Base-by-base conservation (phyloP, 208 protist genomes). In the Leishmania gerbilli region DNA sequence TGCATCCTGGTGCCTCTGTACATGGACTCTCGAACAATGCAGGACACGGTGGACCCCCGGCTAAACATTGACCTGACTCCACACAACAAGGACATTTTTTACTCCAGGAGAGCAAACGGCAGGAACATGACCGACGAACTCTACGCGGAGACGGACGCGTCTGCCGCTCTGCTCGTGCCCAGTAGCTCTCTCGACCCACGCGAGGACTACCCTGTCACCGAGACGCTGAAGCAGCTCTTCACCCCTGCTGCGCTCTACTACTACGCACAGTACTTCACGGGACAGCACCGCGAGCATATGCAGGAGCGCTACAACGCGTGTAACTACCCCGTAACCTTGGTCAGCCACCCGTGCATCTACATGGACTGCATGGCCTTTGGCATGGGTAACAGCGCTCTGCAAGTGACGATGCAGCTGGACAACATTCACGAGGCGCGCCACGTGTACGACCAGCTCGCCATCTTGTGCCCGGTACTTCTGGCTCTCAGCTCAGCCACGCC, bases 311-410 rank as follows among this genome's bases (percentile, higher is more conserved):
- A 96, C 87, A 86, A 96, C 77, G 91, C 91, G 19, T 96, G 92
- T 81, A 91, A 88, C 15, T 97, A 91, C 79, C 95, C 93, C 37
- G 87, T 96, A 53, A 91, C 92, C 5, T 97, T 93, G 45, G 93
- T 96, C 24, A 92, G 82, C 80, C 94, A 96, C 85, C 97, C 95
- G 8, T 98, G 91, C 79, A 99, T 99, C 67, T 99, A 99, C 87
- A 99, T 99, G 99, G 99, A 99, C 87, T 98, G 98, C 86, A 99
- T 99, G 99, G 98, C 96, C 4, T 99, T 99, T 88, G 99, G 99
- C 64, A 99, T 99, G 99, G 99, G 99, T 49, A 91, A 84, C 83
- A 98, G 95, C 85, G 99, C 99, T 80, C 86, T 99, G n/a, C 99
- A 99, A 90, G 92, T 99, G 17, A 99, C 99, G 40, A 99, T 99